phyloP scores from a whole-genome alignment of 192 early-diverging fungal species.

The Backusella tarrabulga region DNA sequence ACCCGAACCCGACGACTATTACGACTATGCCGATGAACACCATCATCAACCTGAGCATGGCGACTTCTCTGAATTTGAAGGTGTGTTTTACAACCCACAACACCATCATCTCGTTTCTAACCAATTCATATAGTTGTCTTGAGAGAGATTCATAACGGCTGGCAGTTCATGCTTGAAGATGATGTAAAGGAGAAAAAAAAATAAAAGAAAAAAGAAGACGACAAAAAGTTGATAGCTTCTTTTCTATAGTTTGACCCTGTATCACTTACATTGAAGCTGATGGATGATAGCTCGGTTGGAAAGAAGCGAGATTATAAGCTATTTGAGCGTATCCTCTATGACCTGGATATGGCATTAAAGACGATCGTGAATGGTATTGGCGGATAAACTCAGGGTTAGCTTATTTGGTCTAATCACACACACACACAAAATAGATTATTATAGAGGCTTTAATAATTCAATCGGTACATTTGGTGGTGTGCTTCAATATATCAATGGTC shows the following conservation, averaged over 20 bases:
- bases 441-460: slow-evolving; percentile 79
- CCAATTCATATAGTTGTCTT: slow-evolving; percentile 22
- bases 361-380: slow-evolving; percentile 63
- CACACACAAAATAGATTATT: slow-evolving; percentile 54
- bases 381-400: not conserved
- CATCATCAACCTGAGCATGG: slow-evolving; percentile 7
- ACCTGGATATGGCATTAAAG: slow-evolving; percentile 66
- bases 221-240: not conserved
- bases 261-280: slow-evolving; percentile 64
- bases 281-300: slow-evolving; percentile 70
- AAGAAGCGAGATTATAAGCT: slow-evolving; percentile 63
- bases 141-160: slow-evolving; percentile 43
- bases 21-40: not conserved
- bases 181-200: slow-evolving; percentile 37
- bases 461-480: slow-evolving; percentile 81
- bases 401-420: not conserved
- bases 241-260: slow-evolving; percentile 66
- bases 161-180: slow-evolving; percentile 55
- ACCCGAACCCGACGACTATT: not conserved
- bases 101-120: not conserved
- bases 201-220: not conserved
- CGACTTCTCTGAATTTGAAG: slow-evolving; percentile 33
- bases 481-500: slow-evolving; percentile 65
- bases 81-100: not conserved
- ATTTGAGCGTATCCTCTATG: slow-evolving; percentile 55